Percentiles rank a stretch among this genome's conserved stretches.
Evolutionary conservation across 1,139 yeast species (phyloP).

Genomic region (Saccharomyces hybrid): DNA sequence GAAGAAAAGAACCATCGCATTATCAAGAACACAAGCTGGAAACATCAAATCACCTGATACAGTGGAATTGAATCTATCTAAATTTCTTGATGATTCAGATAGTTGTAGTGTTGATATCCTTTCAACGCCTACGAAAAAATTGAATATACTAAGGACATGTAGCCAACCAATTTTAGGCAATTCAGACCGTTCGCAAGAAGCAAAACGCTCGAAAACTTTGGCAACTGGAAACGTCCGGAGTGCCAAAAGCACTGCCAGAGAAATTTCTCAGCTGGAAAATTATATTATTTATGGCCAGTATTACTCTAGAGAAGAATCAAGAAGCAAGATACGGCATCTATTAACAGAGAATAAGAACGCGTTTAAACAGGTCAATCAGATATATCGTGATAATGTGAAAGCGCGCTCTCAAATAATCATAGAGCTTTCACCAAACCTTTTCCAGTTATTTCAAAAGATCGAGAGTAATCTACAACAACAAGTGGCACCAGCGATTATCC

Average conservation of each 20-base stretch:
- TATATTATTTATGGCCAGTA: conserved; percentile 12
- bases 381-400: conserved; percentile 43
- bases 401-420: conserved; percentile 45
- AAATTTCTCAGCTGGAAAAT: conserved; percentile 1
- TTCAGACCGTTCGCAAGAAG: background rate
- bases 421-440: conserved; percentile 27
- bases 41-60: background rate
- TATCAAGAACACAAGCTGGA: background rate
- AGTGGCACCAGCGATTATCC: conserved; percentile 28
- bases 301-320: conserved; percentile 19
- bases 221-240: background rate
- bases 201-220: background rate
- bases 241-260: background rate
- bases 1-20: background rate
- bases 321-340: conserved; percentile 9
- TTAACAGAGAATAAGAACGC: conserved; percentile 19
- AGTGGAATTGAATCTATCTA: background rate
- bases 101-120: background rate
- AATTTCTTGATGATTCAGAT: background rate
- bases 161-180: background rate
- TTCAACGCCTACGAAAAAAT: background rate
- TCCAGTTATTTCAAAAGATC: conserved; percentile 16
- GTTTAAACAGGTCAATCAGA: conserved; percentile 46
- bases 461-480: conserved; percentile 17
- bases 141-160: background rate